Evolutionary conservation across 2,329 filamentous ascomycete species (phyloP), one percentile per base, ranked within the genome.

Genomic region (Monilinia fructicola): DNA sequence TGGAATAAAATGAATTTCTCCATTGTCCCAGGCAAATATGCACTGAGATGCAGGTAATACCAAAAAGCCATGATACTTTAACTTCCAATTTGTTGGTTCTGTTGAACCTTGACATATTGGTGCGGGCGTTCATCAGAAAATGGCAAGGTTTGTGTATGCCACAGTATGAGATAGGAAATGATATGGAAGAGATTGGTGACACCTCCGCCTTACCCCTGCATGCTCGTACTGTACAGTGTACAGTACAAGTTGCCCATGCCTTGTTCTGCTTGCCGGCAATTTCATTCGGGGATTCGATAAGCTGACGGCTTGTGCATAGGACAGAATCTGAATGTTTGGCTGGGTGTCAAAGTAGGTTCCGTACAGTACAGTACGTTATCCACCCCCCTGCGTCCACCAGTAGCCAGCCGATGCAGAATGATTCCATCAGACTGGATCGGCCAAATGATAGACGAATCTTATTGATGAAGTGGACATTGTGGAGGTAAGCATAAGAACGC

Each of bases 201-300:
- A 65, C 35, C 54, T 56, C 53, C 50, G 60, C 60, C 54, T 26
- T 65, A 42, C 62, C 62, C 62, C 53, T 65, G 62, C 62, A 59
- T 65, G 23, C 26, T 59, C 52, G 53, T 28, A 40, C n/a, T n/a
- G n/a, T n/a, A n/a, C n/a, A n/a, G n/a, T n/a, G n/a, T n/a, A n/a
- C n/a, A n/a, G n/a, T n/a, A 58, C 62, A 14, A 52, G 31, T 40
- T 28, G 42, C 42, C 26, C 40, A 42, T 56, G 56, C 53, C 56
- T 60, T 44, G 56, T 60, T 21, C 42, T 60, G 28, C 62, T 58
- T 28, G 16, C 62, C 62, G 62, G 53, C 62, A 64, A 58, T 58
- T 58, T 64, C 42, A 23, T 40, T 44, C 62, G 28, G 21, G 53
- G 40, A n/a, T 23, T 21, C 14, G 10, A 31, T 58, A 48, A 65